Percentiles rank a stretch among this genome's conserved stretches.
Conservation (phyloP, 1,284 basidiomycete genomes). For the Sporisorium exsertum region DNA sequence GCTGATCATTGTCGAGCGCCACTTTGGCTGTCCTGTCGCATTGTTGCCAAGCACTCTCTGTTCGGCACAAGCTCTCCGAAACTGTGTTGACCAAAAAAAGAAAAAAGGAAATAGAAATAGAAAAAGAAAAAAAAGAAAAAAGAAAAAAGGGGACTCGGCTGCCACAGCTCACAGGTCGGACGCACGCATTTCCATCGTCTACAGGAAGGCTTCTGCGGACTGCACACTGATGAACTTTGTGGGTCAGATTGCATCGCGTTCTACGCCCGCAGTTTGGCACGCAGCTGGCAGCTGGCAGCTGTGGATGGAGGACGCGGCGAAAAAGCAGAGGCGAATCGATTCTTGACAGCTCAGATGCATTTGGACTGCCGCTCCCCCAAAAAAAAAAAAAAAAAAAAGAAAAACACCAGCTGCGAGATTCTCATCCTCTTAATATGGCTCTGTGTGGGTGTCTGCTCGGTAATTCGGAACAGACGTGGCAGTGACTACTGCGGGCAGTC, state of each 20-base stretch:
- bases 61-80: slow-evolving; percentile 4
- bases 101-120: not conserved
- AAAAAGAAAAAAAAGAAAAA: not conserved
- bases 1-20: slow-evolving; percentile 5
- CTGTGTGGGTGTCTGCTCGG: not conserved
- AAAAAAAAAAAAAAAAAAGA: too few relatives aligned
- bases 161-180: too few relatives aligned
- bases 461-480: not conserved
- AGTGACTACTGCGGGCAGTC: not conserved
- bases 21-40: not conserved
- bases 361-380: not conserved
- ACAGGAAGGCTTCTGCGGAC: too few relatives aligned
- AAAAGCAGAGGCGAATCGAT: not conserved
- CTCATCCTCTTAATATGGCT: not conserved
- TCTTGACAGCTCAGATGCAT: not conserved
- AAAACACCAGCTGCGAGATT: too few relatives aligned
- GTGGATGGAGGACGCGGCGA: not conserved
- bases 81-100: not conserved
- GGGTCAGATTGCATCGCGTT: not conserved
- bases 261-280: not conserved
- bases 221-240: not conserved
- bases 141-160: not conserved
- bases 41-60: slow-evolving; percentile 1
- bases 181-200: too few relatives aligned
- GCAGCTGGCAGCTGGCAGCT: not conserved